These are phyloP conservation scores for Coriolopsis trogii DNA, from an alignment of 1,284 basidiomycete genomes.

Conservation along the genomic window DNA sequence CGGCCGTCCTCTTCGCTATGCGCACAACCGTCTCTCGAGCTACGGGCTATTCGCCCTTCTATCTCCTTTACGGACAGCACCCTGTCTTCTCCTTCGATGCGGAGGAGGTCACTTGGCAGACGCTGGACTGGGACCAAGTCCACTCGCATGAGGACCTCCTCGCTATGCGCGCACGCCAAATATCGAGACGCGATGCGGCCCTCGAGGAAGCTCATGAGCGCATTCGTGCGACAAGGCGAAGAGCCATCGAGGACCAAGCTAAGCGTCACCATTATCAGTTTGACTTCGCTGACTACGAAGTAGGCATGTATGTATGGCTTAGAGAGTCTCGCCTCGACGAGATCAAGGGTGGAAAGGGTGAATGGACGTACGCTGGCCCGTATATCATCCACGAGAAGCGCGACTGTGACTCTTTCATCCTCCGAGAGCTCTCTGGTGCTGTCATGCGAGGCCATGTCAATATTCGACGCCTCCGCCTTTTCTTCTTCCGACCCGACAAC, in stretches of 20 bases:
- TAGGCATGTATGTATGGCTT: conserved; percentile 25
- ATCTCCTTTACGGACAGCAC: conserved; percentile 36
- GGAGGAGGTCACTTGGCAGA: conserved; percentile 35
- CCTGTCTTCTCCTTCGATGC: conserved; percentile 37
- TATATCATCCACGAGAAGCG: conserved; percentile 30
- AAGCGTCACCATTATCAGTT: conserved; percentile 10
- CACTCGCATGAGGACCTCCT: background rate
- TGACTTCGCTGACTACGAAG: background rate
- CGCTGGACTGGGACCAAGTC: conserved; percentile 32
- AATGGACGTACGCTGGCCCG: conserved; percentile 32
- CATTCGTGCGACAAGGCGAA: conserved; percentile 4
- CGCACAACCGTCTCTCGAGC: conserved; percentile 27
- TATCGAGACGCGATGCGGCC: background rate
- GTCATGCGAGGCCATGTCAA: background rate
- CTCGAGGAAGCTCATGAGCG: background rate
- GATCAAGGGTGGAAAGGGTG: conserved; percentile 33
- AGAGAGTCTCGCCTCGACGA: conserved; percentile 35
- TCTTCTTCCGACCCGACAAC: background rate
- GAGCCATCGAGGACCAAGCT: conserved; percentile 31
- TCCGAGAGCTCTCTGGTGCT: background rate
- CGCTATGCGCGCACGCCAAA: background rate
- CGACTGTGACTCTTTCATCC: background rate
- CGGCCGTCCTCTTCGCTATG: conserved; percentile 22
- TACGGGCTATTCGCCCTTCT: conserved; percentile 38
- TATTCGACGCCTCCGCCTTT: background rate